A percentile compares a stretch with the other conserved stretches of the same genome.
These are phyloP conservation scores for Mycosarcoma mackinlayi DNA, from an alignment of 1,284 basidiomycete genomes.

Conservation along the genomic window DNA sequence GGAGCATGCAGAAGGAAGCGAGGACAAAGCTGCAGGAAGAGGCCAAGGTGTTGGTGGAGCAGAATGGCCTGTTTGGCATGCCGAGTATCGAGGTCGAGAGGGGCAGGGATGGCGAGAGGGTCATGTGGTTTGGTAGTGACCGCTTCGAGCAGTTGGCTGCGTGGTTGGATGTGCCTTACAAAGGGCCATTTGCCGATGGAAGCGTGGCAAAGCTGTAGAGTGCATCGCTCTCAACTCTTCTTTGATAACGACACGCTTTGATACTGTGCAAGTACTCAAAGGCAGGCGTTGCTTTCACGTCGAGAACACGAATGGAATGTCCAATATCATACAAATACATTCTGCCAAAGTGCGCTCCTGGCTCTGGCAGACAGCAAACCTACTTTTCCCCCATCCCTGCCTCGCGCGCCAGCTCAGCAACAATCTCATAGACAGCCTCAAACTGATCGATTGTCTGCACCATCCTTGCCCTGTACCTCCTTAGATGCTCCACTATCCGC, in stretches of 20 bases:
- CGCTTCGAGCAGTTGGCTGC: slow-evolving; percentile 58
- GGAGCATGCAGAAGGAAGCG: slow-evolving; percentile 19
- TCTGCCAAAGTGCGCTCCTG: too few relatives aligned
- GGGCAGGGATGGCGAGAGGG: slow-evolving; percentile 24
- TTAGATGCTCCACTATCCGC: slow-evolving; percentile 49
- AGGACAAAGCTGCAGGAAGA: slow-evolving; percentile 31
- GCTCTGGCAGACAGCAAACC: background rate
- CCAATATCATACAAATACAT: background rate
- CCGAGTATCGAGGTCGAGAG: slow-evolving; percentile 51
- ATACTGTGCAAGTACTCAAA: too few relatives aligned
- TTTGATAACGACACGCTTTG: too few relatives aligned
- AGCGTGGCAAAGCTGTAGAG: slow-evolving; percentile 36
- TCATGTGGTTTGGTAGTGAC: slow-evolving; percentile 52
- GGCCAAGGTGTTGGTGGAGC: slow-evolving; percentile 36
- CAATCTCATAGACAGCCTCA: slow-evolving; percentile 33
- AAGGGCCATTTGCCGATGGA: slow-evolving; percentile 53
- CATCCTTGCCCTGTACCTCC: slow-evolving; percentile 53
- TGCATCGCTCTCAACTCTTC: background rate
- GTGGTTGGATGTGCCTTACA: slow-evolving; percentile 45
- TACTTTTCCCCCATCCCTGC: slow-evolving; percentile 3
- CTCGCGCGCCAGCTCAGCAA: slow-evolving; percentile 3
- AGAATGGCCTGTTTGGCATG: slow-evolving; percentile 50
- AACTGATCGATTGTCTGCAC: slow-evolving; percentile 60
- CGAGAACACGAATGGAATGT: too few relatives aligned
- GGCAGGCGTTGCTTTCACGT: too few relatives aligned